A percentile compares a stretch with the other conserved stretches of the same genome.
Evolutionary conservation across 2,329 filamentous ascomycete genomes (phyloP).

Genomic region (Monilinia vaccinii-corymbosi): DNA sequence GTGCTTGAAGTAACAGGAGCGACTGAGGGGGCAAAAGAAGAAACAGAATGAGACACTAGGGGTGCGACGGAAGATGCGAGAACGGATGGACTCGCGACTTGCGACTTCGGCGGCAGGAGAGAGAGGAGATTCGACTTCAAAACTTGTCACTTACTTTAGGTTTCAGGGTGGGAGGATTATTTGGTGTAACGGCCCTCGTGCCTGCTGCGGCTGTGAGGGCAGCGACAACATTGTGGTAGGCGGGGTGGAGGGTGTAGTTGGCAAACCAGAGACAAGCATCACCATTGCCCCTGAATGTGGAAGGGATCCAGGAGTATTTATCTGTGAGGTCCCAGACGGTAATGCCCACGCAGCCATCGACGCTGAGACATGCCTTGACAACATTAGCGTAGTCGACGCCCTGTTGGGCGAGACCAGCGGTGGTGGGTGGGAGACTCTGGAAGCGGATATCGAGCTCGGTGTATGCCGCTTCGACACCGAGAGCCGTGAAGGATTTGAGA

Average conservation of each 20-base stretch:
- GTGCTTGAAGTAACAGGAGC: too few species aligned
- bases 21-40: too few species aligned
- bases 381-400: slow-evolving; percentile 37
- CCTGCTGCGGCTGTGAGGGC: slow-evolving; percentile 22
- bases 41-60: neutral
- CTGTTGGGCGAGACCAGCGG: slow-evolving; percentile 36
- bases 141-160: neutral
- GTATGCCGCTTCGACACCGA: slow-evolving; percentile 49
- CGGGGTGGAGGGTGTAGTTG: slow-evolving; percentile 35
- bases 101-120: neutral
- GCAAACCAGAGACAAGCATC: slow-evolving; percentile 36
- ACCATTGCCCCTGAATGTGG: slow-evolving; percentile 34
- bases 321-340: slow-evolving; percentile 28
- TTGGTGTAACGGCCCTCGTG: neutral
- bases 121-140: neutral
- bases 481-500: slow-evolving; percentile 42
- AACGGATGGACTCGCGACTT: neutral
- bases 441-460: slow-evolving; percentile 55
- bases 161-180: neutral
- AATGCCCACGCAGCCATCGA: slow-evolving; percentile 23
- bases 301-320: slow-evolving; percentile 35
- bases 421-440: slow-evolving; percentile 35
- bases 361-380: slow-evolving; percentile 21
- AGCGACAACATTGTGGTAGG: slow-evolving; percentile 33
- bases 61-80: neutral